Evolutionary conservation across 495 filamentous ascomycete genomes (phyloP).

Genomic region (Tuber melanosporum): DNA sequence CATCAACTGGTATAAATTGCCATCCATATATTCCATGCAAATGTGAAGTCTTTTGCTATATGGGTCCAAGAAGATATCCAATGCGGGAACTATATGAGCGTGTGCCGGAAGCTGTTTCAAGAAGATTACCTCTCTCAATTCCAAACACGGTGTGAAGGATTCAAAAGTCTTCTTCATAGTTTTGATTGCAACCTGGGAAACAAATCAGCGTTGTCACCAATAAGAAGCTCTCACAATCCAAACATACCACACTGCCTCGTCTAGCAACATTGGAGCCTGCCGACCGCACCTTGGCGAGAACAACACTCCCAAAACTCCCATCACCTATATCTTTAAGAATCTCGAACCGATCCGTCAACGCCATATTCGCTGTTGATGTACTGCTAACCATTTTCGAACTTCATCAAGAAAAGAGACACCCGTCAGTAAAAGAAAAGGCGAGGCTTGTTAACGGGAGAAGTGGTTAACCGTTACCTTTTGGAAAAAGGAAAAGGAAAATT

Average conservation of each 20-base stretch:
- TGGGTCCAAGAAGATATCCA: constrained; percentile 98
- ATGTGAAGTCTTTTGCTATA: constrained; percentile 94
- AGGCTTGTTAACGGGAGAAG: not conserved
- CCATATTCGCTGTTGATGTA: constrained; percentile 38
- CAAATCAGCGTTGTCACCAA: constrained; percentile 25
- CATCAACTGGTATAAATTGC: constrained; percentile 98
- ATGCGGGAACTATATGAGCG: constrained; percentile 85
- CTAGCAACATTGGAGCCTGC: constrained; percentile 84
- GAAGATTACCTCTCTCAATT: constrained; percentile 95
- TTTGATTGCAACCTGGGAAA: constrained; percentile 88
- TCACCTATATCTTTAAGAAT: constrained; percentile 97
- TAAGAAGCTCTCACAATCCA: not conserved
- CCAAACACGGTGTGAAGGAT: constrained; percentile 77
- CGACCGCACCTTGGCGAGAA: constrained; percentile 79
- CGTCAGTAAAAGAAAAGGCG: not conserved
- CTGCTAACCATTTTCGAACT: constrained; percentile 41
- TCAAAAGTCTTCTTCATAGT: constrained; percentile 99
- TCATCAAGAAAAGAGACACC: not conserved
- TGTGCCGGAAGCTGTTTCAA: constrained; percentile 80
- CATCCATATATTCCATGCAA: constrained; percentile 99
- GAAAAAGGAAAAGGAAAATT: constrained; percentile 1
- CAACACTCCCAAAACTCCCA: constrained; percentile 96
- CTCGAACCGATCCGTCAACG: constrained; percentile 72
- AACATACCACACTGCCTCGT: constrained; percentile 81
- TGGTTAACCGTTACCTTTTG: not conserved